Evolutionary conservation across 768 basidiomycete genomes (phyloP), one percentile per base, ranked within the genome.

Genomic region (Vararia minispora): DNA sequence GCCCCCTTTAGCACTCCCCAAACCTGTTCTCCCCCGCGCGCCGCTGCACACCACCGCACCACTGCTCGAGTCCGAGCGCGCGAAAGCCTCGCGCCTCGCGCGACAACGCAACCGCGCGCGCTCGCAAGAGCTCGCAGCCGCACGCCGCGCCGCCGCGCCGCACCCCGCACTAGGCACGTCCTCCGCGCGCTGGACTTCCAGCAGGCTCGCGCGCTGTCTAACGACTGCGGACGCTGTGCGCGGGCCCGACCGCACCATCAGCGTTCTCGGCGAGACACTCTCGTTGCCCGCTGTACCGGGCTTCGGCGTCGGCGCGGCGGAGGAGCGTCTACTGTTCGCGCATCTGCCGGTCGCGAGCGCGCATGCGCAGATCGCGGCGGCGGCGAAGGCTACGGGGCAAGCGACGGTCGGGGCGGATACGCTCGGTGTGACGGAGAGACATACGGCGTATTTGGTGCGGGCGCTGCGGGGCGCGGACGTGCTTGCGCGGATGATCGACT

Each of bases 81-180:
- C 50, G 49, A 60, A 53, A 40, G 55, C 60, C 32, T 52, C 62
- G 20, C 61, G 58, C 23, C 58, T 54, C 28, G 56, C 60, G 30
- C 60, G 57, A 44, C 71, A 64, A 51, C 52, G 51, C 45, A 74
- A 68, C 58, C 53, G 63, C 33, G 63, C 58, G 43, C 64, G 68
- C 44, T 67, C 68, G 43, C 64, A 62, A 24, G 64, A 67, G 47
- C 63, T 61, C 38, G 50, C 43, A 44, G 55, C 57, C 40, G 52
- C 51, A 34, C 64, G 58, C 16, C 59, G 57, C 28, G 64, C 50
- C 22, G 66, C 54, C 38, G 64, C 60, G 32, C 70, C 81, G 12
- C 78, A 84, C 48, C 74, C 83, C 41, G 69, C 92, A 12, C 72
- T 90, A 5, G 91, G 91, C 10, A 75, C 74, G 12, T 66, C 74